Conservation (phyloP, 352 stramenopile genomes). For the Plasmopara muralis region DNA sequence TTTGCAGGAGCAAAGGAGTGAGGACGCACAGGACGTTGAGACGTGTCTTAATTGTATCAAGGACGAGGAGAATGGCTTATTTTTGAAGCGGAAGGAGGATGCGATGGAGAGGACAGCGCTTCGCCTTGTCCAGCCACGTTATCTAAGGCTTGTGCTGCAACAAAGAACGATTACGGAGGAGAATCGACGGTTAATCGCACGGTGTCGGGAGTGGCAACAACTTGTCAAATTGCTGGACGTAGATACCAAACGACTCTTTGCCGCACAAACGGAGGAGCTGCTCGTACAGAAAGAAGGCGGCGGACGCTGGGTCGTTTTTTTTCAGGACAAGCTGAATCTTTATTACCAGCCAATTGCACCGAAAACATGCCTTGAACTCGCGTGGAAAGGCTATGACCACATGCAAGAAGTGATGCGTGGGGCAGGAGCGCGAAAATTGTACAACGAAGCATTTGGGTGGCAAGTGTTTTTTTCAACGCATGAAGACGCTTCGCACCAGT, state of each 20-base stretch:
- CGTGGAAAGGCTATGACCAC: conserved; percentile 15
- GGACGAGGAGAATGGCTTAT: neutral
- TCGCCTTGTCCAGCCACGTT: conserved; percentile 20
- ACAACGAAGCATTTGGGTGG: conserved; percentile 31
- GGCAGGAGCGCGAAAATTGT: conserved; percentile 14
- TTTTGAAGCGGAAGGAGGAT: neutral
- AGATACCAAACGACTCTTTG: conserved; percentile 16
- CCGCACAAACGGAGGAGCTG: conserved; percentile 8
- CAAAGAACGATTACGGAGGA: conserved; percentile 23
- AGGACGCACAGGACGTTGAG: conserved; percentile 11
- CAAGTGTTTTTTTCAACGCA: conserved; percentile 28
- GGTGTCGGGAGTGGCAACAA: conserved; percentile 17
- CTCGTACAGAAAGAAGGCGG: conserved; percentile 10
- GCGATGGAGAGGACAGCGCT: conserved; percentile 6
- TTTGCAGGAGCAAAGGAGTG: conserved; percentile 1
- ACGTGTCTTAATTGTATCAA: conserved; percentile 1
- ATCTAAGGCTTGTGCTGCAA: conserved; percentile 25
- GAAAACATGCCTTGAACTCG: conserved; percentile 19
- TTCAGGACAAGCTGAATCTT: conserved; percentile 18
- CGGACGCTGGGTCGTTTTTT: conserved; percentile 22
- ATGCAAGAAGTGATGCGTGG: conserved; percentile 22
- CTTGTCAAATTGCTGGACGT: conserved; percentile 22
- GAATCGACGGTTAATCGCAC: conserved; percentile 20
- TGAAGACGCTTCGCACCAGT: conserved; percentile 5
- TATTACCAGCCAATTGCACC: conserved; percentile 23